Percentiles rank a stretch among this genome's conserved stretches.
Conservation (phyloP, 1,284 basidiomycete genomes). For the Tilletia horrida region DNA sequence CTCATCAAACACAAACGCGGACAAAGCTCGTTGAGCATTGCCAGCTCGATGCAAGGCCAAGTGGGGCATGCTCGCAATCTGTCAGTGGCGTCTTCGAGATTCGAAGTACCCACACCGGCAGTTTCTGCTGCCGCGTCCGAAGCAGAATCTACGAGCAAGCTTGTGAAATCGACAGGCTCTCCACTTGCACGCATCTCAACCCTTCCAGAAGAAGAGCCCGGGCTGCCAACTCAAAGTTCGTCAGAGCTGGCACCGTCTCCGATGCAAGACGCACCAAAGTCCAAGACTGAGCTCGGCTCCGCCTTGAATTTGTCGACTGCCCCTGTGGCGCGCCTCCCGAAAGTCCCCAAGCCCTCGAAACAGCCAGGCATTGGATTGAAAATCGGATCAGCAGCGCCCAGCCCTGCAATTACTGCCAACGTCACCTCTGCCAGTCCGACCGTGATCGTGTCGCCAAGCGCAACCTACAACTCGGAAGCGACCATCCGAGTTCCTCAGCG, state of each 20-base stretch:
- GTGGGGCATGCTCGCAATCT: not conserved
- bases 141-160: too few species aligned
- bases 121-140: too few species aligned
- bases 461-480: not conserved
- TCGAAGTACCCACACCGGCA: not conserved
- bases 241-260: too few species aligned
- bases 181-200: not conserved
- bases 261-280: too few species aligned
- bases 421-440: not conserved
- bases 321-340: too few species aligned
- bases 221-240: too few species aligned
- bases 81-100: not conserved
- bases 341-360: too few species aligned
- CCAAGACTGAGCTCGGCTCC: not conserved
- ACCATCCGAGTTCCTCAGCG: not conserved
- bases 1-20: conserved; percentile 21
- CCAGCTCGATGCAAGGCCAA: conserved; percentile 10
- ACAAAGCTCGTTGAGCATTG: conserved; percentile 12
- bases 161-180: not conserved
- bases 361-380: not conserved
- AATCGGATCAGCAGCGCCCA: not conserved
- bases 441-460: conserved; percentile 3
- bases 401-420: not conserved
- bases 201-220: too few species aligned
- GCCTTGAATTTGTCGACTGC: not conserved